phyloP scores from a whole-genome alignment of 1,284 basidiomycete genomes.

The Uromyces viciae-fabae region DNA sequence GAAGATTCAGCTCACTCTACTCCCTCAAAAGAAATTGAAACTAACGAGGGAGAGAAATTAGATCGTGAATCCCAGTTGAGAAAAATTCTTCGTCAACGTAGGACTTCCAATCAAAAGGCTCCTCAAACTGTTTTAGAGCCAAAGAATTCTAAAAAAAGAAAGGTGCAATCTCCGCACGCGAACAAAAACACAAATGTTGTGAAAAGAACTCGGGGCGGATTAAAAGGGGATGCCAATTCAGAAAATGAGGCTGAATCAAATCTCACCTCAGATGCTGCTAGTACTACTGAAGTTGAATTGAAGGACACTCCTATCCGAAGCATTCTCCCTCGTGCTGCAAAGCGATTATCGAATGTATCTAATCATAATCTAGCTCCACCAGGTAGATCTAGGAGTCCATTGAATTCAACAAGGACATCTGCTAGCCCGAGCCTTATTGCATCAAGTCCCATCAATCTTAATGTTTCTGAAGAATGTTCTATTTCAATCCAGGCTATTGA shows the following conservation, averaged over 20 bases:
- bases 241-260: constrained; percentile 24
- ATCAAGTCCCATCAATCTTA: constrained; percentile 4
- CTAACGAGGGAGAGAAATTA: constrained; percentile 11
- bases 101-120: not conserved
- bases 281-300: constrained; percentile 14
- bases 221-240: not conserved
- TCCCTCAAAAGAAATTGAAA: not conserved
- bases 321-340: constrained; percentile 21
- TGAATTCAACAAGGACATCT: not conserved
- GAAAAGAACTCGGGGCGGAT: not conserved
- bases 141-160: not conserved
- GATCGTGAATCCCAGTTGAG: constrained; percentile 33
- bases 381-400: not conserved
- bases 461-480: not conserved
- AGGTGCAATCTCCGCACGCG: not conserved
- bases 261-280: constrained; percentile 9
- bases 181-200: constrained; percentile 25
- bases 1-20: not conserved
- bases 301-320: not conserved
- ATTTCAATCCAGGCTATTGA: not conserved
- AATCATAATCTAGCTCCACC: constrained; percentile 16
- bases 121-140: constrained; percentile 1
- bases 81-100: constrained; percentile 34
- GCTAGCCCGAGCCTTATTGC: not conserved
- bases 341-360: not conserved